phyloP scores from a whole-genome alignment of 2,329 filamentous ascomycete species.

The Trichoderma semiorbis region DNA sequence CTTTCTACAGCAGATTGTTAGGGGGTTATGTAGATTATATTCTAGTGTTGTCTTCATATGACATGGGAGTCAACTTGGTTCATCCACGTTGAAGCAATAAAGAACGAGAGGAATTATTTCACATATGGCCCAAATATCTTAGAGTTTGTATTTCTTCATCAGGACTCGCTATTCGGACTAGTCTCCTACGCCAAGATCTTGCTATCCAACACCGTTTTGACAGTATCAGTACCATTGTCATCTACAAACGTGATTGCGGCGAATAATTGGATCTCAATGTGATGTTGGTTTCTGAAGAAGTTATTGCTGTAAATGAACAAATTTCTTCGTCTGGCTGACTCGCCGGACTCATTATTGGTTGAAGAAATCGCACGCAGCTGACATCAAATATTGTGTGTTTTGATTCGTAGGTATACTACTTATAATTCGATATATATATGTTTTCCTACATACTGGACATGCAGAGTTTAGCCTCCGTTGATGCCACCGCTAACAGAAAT shows the following conservation, averaged over 20 bases:
- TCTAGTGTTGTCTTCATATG: no score
- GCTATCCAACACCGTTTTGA: background rate
- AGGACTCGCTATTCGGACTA: background rate
- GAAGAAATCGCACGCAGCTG: background rate
- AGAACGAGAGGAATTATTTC: fast-evolving
- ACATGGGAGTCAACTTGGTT: no score
- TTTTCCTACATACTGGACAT: background rate
- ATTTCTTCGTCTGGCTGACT: no score
- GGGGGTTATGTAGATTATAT: background rate
- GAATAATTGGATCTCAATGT: background rate
- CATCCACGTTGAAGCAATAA: background rate
- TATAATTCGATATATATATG: background rate
- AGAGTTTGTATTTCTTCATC: background rate
- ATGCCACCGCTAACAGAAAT: slow-evolving; percentile 23
- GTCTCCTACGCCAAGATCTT: background rate
- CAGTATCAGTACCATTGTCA: background rate
- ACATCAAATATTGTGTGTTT: background rate
- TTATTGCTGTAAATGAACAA: no score
- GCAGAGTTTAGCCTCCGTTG: slow-evolving; percentile 2
- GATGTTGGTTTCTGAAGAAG: background rate
- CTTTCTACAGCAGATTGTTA: fast-evolving
- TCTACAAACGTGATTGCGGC: no score
- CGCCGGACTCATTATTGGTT: no score
- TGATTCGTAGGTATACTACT: background rate
- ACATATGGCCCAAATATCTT: background rate